Evolutionary conservation across 768 basidiomycete genomes (phyloP), one percentile per base, ranked within the genome.

Genomic region (Mrakia blollopis): DNA sequence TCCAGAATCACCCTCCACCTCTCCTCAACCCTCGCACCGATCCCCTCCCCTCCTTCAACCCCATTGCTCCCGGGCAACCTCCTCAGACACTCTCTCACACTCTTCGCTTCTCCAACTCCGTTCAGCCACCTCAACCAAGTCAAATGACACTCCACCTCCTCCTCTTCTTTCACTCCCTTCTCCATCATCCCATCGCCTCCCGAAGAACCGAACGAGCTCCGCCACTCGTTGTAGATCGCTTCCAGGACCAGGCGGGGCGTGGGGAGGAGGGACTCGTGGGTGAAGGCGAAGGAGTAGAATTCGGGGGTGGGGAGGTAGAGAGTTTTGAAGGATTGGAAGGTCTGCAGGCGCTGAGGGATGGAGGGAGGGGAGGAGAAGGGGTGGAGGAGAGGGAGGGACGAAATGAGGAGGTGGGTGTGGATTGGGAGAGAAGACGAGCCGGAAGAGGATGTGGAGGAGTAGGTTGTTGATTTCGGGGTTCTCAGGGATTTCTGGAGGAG

Each of bases 261-360:
- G 13, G 68, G 73, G 16, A 78, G 69, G 23, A 71, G 62, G 11
- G 44, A 68, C 67, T 78, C 73, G 65, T 78, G 77, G n/a, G 63
- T 54, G 73, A 78, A 78, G 0, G 73, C 73, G 21, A 70, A 63
- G 57, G 32, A 60, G 77, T 74, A 78, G 77, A 78, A 78, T 41
- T 73, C 68, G 6, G 73, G 32, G 13, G 77, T 78, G 9, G 77
- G 77, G 1, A 77, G 71, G 60, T 74, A 78, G 50, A 30, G 28
- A 32, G 54, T 71, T 35, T 72, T 47, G 37, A 77, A 47, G 16
- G 57, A 35, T 21, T 32, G 57, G 63, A 73, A 68, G 23, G 73
- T 71, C 2, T 50, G 57, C 23, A 74, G 44, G 3, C 73, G 65
- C 5, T 69, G 30, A 23, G 25, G 47, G 30, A 39, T 32, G 3